Conservation (phyloP, 306 rosid species). For the Cucumis cinereus region DNA sequence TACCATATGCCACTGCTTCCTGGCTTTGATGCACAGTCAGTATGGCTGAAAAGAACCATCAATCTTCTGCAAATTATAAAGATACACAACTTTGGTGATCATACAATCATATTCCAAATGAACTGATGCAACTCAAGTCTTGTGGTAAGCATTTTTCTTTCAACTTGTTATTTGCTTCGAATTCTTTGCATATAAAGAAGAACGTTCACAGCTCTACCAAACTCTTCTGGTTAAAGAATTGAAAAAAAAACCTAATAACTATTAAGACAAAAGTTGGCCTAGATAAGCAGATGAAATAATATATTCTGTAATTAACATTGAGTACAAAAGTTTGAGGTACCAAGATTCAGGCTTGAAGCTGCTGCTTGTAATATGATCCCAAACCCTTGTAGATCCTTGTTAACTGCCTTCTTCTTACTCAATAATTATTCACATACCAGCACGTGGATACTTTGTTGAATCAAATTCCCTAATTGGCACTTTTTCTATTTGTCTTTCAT, state of each 20-base stretch:
- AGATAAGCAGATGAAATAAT: neutral
- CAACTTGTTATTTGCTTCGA: neutral
- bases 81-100: neutral
- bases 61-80: neutral
- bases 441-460: neutral
- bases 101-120: neutral
- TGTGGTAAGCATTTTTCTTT: neutral
- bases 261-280: neutral
- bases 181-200: neutral
- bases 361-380: slow-evolving; percentile 1
- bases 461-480: neutral
- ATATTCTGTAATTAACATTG: neutral
- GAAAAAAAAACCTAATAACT: neutral
- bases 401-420: neutral
- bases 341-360: slow-evolving; percentile 1
- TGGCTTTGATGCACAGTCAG: neutral
- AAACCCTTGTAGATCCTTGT: neutral
- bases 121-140: neutral
- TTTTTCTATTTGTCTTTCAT: neutral
- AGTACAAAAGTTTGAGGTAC: neutral
- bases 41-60: neutral
- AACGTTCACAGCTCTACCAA: neutral
- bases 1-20: neutral
- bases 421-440: neutral
- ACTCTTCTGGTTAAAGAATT: neutral